Evolutionary conservation across 2,329 filamentous ascomycete species (phyloP).

Genomic region (Cylindrodendrum hubeiense): DNA sequence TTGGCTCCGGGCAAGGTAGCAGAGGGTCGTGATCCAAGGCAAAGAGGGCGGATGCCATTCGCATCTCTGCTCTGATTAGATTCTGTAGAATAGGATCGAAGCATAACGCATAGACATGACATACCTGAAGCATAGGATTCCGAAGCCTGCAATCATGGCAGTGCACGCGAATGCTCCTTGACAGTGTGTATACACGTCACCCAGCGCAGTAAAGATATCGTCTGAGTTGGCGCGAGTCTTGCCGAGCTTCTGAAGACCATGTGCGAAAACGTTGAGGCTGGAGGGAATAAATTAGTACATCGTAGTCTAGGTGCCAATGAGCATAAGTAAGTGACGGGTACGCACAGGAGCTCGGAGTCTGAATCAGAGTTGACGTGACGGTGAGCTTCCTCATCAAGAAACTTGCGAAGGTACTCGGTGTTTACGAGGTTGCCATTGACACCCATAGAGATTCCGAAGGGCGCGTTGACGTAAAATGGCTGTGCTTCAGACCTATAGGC

Average conservation of each 20-base stretch:
- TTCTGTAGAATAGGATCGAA: too few species aligned
- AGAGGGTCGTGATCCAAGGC: constrained; percentile 80
- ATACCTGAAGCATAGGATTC: constrained; percentile 79
- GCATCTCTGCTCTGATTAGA: constrained; percentile 51
- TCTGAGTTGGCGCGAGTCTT: constrained; percentile 84
- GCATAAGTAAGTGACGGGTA: too few species aligned
- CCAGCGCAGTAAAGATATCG: constrained; percentile 80
- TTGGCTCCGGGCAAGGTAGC: constrained; percentile 70
- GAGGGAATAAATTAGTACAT: too few species aligned
- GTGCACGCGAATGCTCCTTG: constrained; percentile 84
- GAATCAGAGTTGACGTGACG: constrained; percentile 92
- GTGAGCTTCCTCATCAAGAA: constrained; percentile 81
- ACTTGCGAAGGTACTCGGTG: constrained; percentile 74
- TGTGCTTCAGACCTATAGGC: constrained; percentile 84
- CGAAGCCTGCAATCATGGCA: constrained; percentile 85
- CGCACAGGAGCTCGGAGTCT: constrained; percentile 73
- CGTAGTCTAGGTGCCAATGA: too few species aligned
- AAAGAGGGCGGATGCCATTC: constrained; percentile 84
- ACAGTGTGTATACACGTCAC: constrained; percentile 79
- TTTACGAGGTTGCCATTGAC: constrained; percentile 93
- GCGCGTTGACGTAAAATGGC: constrained; percentile 91
- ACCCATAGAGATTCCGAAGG: constrained; percentile 82
- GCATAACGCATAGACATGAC: too few species aligned
- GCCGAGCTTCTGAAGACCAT: constrained; percentile 82
- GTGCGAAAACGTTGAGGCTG: constrained; percentile 85